Base-by-base conservation (phyloP, 305 asterid species). In the Coffea humblotiana region DNA sequence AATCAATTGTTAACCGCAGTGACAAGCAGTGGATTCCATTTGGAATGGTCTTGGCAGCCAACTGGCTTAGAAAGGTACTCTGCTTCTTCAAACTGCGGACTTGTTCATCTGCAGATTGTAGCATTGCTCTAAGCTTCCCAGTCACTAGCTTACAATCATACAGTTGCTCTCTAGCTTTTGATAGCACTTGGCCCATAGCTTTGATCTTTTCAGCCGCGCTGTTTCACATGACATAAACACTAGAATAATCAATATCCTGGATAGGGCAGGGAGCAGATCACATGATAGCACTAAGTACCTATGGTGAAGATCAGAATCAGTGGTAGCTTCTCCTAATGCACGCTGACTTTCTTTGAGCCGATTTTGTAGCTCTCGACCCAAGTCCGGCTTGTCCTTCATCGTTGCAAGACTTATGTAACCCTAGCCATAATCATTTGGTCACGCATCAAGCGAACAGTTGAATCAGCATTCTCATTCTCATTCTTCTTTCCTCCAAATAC, bases 341-440 rank as follows among this genome's bases (percentile, higher is more conserved):
- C 91, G 98, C 88, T 94, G 98, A 87, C 98, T 94, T 92, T 94
- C 99, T 89, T 92, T 96, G 73, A 94, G 90, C 81, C 93, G 93
- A 56, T 83, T 88, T 83, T 94, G 98, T 79, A 96, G 88, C 84
- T 92, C 98, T 71, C 84, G 90, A 84, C 90, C 94, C 89, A 94
- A 86, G 45, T 90, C 92, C 80, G 81, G 85, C 84, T 91, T 94
- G 82, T 89, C 90, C 87, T 93, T 96, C 92, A 90, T 89, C 84
- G 88, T 90, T 81, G 98, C 99, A 78, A 96, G 91, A 89, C 97
- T 93, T 80, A 85, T 72, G 83, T 94, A 96, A 94, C 98, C 92
- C 96, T 94, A 51, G 99, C 98, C 98, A 96, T 92, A 76, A 96
- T 96, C 91, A 93, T 87, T 90, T 96, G 99, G 88, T 96, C 99